These are phyloP conservation scores for Psilocybe azurescens DNA, from an alignment of 768 basidiomycete species.

Conservation along the genomic window DNA sequence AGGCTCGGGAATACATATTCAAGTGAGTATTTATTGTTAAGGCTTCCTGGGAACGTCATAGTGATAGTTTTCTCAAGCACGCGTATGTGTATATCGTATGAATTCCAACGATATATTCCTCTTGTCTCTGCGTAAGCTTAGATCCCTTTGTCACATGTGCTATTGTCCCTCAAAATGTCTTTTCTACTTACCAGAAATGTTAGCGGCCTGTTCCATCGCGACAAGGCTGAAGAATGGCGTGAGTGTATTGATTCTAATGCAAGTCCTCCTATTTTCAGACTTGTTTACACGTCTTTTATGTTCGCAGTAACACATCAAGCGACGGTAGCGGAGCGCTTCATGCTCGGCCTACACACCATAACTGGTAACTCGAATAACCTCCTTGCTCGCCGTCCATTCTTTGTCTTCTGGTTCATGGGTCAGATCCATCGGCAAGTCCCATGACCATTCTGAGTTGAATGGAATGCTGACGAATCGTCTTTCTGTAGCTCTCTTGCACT, in stretches of 20 bases:
- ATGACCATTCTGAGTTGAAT: neutral
- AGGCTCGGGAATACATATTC: slow-evolving; percentile 77
- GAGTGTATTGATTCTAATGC: slow-evolving; percentile 30
- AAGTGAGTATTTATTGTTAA: slow-evolving; percentile 53
- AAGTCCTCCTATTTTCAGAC: neutral
- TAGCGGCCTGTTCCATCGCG: slow-evolving; percentile 51
- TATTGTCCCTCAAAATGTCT: neutral
- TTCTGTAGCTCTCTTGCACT: slow-evolving; percentile 54
- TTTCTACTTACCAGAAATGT: slow-evolving; percentile 38
- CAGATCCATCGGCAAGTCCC: slow-evolving; percentile 60
- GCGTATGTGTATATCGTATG: slow-evolving; percentile 72
- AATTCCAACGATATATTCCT: slow-evolving; percentile 69
- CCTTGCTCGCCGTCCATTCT: slow-evolving; percentile 66
- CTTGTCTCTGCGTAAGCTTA: slow-evolving; percentile 55
- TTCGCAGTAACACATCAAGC: slow-evolving; percentile 64
- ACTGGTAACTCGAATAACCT: slow-evolving; percentile 58
- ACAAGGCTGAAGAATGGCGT: slow-evolving; percentile 74
- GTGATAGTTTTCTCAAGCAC: slow-evolving; percentile 45
- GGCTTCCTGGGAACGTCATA: slow-evolving; percentile 8
- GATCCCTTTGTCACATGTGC: neutral
- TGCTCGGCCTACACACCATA: slow-evolving; percentile 62
- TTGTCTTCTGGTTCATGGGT: slow-evolving; percentile 78
- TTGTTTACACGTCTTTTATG: slow-evolving; percentile 8
- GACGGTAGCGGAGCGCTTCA: slow-evolving; percentile 60
- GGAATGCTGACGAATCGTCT: slow-evolving; percentile 10